Conservation (phyloP, 2,329 filamentous ascomycete genomes). For the Colletotrichum musae region DNA sequence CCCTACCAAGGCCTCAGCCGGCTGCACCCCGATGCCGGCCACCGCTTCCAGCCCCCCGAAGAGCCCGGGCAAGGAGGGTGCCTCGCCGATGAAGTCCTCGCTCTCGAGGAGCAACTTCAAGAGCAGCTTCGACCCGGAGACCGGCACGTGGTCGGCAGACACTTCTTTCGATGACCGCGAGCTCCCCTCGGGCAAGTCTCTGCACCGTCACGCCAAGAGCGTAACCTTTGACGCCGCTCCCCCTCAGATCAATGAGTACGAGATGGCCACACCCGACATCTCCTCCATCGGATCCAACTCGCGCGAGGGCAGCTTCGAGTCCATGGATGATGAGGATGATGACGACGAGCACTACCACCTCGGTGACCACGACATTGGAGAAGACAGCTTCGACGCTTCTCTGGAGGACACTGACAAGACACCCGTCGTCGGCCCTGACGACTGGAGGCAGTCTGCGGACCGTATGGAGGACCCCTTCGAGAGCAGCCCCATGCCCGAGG, state of each 20-base stretch:
- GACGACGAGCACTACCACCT: conserved; percentile 62
- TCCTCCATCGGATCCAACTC: conserved; percentile 92
- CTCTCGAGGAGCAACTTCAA: conserved; percentile 79
- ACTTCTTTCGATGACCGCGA: conserved; percentile 71
- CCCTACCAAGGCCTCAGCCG: conserved; percentile 44
- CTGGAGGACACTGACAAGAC: conserved; percentile 97
- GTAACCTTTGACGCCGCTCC: conserved; percentile 97
- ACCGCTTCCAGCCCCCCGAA: conserved; percentile 50
- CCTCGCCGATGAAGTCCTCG: conserved; percentile 91
- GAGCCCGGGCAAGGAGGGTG: conserved; percentile 77
- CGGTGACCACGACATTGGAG: conserved; percentile 73
- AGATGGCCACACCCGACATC: conserved; percentile 97
- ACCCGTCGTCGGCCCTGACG: conserved; percentile 95
- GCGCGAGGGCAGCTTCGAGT: conserved; percentile 93
- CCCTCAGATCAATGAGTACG: conserved; percentile 96
- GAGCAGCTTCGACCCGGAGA: conserved; percentile 78
- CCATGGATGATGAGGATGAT: conserved; percentile 78
- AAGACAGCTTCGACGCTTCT: conserved; percentile 96
- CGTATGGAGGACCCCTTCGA: conserved; percentile 77
- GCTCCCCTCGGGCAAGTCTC: conserved; percentile 74
- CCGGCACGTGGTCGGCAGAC: conserved; percentile 77
- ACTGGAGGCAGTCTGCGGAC: conserved; percentile 80
- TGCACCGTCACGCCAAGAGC: conserved; percentile 92
- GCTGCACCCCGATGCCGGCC: conserved; percentile 14
- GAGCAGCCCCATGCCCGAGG: conserved; percentile 77